Conservation (phyloP, 2,329 filamentous ascomycete genomes). For the Coleophoma eucalyptorum region DNA sequence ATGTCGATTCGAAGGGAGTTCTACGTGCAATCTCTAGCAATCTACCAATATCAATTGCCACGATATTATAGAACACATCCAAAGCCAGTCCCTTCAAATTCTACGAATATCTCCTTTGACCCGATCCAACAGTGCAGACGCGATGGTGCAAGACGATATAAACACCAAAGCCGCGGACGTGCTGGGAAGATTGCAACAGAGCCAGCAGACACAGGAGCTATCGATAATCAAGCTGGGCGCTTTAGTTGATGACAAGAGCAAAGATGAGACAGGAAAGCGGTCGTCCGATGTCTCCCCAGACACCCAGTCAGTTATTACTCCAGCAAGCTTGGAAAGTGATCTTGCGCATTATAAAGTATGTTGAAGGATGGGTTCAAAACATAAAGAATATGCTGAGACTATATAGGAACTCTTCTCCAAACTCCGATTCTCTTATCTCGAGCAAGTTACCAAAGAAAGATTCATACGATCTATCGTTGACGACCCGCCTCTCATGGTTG, state of each 20-base stretch:
- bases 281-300: slow-evolving; percentile 70
- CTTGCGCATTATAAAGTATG: slow-evolving; percentile 76
- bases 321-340: slow-evolving; percentile 77
- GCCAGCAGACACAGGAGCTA: slow-evolving; percentile 58
- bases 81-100: background rate
- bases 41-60: no score
- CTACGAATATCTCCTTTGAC: background rate
- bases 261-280: slow-evolving; percentile 40
- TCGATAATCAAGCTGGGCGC: slow-evolving; percentile 76
- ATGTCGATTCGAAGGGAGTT: no score
- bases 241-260: slow-evolving; percentile 57
- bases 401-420: slow-evolving; percentile 83
- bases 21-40: no score
- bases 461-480: slow-evolving; percentile 91
- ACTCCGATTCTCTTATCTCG: slow-evolving; percentile 93
- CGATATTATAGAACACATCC: no score
- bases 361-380: background rate
- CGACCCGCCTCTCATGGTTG: slow-evolving; percentile 82
- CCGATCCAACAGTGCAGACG: background rate
- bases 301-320: slow-evolving; percentile 58
- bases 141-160: slow-evolving; percentile 15
- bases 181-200: slow-evolving; percentile 44
- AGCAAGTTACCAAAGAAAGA: slow-evolving; percentile 98
- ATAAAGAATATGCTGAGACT: slow-evolving; percentile 1
- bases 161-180: slow-evolving; percentile 27